Base-by-base conservation (phyloP, 768 basidiomycete genomes). In the Pleurotus tuoliensis region DNA sequence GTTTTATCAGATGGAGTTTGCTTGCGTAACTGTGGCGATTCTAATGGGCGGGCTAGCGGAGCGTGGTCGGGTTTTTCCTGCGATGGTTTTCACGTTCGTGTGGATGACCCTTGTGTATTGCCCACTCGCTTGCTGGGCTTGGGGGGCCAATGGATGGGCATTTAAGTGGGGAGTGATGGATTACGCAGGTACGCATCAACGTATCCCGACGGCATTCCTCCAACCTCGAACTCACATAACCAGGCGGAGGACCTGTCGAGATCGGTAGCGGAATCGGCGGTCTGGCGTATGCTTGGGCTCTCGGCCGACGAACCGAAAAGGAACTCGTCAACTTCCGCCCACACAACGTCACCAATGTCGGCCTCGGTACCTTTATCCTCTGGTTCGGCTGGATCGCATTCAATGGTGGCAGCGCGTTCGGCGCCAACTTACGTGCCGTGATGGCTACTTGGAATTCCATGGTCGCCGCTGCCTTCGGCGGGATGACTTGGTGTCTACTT, bases 351-450 rank as follows among this genome's bases (percentile, higher is more conserved):
- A 84, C 88, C 30, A 74, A 90, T 68, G 89, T 94, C 63, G 82
- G 82, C 61, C 79, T 94, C 55, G 92, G 93, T 61, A 94, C 90
- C 7, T 88, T 86, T 62, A 80, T 94, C 60, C 83, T 93, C 54
- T 93, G 88, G 90, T 88, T 94, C 66, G 91, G 92, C 44, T 92
- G 86, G 85, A 72, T 87, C 56, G 90, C 88, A n/a, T 93, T 94
- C 78, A 95, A 94, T 72, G 93, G 90, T 47, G 93, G 93, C 22
- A 90, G 87, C 56, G 89, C 92, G 2, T 90, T 92, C 62, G 89
- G 89, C 25, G 91, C 92, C 37, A 94, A 94, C 71, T 76, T 95
- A 40, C 86, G 93, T 49, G 92, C 92, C 2, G 78, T 93, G 56
- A 82, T 87, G 67, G 92, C 92, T 15, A 81, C 88, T 55, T 89